Evolutionary conservation across 2,329 filamentous ascomycete species (phyloP), one percentile per base, ranked within the genome.

Genomic region (Dothiorella sarmentorum): DNA sequence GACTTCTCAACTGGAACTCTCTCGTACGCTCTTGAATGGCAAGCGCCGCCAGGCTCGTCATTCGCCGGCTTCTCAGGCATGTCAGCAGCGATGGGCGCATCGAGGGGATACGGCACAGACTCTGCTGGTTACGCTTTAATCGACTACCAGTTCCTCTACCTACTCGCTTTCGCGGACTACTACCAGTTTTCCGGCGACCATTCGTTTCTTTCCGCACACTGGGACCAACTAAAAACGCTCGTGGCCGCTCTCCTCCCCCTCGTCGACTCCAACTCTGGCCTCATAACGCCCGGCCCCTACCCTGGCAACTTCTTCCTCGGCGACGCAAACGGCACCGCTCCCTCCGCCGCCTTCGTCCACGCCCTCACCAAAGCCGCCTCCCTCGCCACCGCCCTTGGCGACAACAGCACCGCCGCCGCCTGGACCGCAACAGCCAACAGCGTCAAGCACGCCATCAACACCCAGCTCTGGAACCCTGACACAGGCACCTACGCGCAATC

Each of bases 1-100:
- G 74, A 76, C 22, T 65, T 71, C 17, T 61, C 73, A 2, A 51
- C 68, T 0, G 73, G 73, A 2, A 73, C 68, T 0, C 65, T 78
- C 17, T 61, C 71, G 9, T 68, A 65, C 11, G 58, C 69, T 1
- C 61, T 76, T 1, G 61, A 63, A 20, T 68, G 65, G 51, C 68
- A 72, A 42, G 26, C 60, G 1, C 24, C 60, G 1, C 20, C 24
- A 13, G 37, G 38, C 35, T 53, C 56, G 9, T 33, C 27, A 3
- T 62, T 53, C 31, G 53, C 60, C 10, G 53, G 58, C 4, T 62
- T 64, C 27, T 62, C 64, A 0, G 61, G 61, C 15, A 64, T 64
- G 9, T 60, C 56, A 0, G 47, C 62, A 3, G 52, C 47, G 6
- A 18, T 60, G 35, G 61, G 61, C 18, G 40, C 59, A 11, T 61